These are phyloP conservation scores for Leersia perrieri DNA, from an alignment of 176 grass and related monocot genomes.

Conservation along the genomic window DNA sequence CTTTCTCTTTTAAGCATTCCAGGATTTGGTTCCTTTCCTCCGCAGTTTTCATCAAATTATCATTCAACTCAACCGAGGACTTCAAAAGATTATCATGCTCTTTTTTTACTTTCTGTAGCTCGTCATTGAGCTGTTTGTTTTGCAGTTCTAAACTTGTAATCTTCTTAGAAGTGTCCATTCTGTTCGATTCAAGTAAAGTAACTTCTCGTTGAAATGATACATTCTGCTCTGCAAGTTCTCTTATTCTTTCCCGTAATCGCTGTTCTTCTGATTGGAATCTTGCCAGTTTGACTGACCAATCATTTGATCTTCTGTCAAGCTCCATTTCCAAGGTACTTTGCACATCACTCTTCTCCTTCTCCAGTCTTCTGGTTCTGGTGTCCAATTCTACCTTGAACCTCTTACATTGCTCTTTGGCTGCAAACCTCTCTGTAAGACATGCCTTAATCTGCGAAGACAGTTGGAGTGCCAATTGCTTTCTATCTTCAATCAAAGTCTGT, in stretches of 20 bases:
- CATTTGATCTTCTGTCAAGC: slow-evolving; percentile 65
- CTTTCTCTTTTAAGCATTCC: slow-evolving; percentile 56
- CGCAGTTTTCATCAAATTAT: slow-evolving; percentile 16
- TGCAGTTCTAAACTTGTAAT: slow-evolving; percentile 45
- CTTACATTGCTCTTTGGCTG: slow-evolving; percentile 51
- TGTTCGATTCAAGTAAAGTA: slow-evolving; percentile 39
- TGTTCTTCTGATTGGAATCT: slow-evolving; percentile 77
- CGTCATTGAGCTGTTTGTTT: slow-evolving; percentile 44
- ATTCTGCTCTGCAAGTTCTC: slow-evolving; percentile 84
- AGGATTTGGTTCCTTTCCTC: slow-evolving; percentile 43
- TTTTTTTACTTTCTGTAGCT: slow-evolving; percentile 38
- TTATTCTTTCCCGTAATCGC: slow-evolving; percentile 55
- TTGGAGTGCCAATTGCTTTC: slow-evolving; percentile 48
- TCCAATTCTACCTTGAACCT: slow-evolving; percentile 49
- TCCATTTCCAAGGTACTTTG: slow-evolving; percentile 59
- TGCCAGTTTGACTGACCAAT: slow-evolving; percentile 49
- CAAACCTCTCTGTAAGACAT: slow-evolving; percentile 64
- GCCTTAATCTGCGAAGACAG: slow-evolving; percentile 67
- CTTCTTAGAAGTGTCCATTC: slow-evolving; percentile 30
- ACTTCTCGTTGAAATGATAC: slow-evolving; percentile 70
- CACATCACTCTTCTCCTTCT: slow-evolving; percentile 62
- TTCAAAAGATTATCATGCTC: slow-evolving; percentile 30
- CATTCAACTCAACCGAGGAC: slow-evolving; percentile 40
- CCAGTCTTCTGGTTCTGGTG: slow-evolving; percentile 50
- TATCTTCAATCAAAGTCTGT: slow-evolving; percentile 52